A percentile compares a stretch with the other conserved stretches of the same genome.
Conservation (phyloP, 2,329 filamentous ascomycete species). For the Sporothrix protearum region DNA sequence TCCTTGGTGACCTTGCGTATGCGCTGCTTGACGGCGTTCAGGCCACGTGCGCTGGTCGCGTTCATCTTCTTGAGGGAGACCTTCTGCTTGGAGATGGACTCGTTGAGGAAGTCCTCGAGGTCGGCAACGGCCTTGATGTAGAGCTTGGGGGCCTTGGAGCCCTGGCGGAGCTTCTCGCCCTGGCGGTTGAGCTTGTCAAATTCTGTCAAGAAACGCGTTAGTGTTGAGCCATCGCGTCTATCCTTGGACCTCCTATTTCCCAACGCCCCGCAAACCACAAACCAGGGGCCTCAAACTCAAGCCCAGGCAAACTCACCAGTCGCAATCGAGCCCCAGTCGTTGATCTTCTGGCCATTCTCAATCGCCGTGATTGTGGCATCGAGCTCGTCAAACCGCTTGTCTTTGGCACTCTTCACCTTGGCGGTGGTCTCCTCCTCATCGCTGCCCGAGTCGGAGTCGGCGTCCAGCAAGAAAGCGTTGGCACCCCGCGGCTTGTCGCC, state of each 20-base stretch:
- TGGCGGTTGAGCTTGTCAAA: conserved; percentile 93
- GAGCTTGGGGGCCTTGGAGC: conserved; percentile 77
- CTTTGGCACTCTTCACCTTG: conserved; percentile 94
- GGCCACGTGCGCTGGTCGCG: conserved; percentile 84
- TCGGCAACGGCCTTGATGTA: conserved; percentile 94
- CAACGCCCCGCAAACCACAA: background rate
- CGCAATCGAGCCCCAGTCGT: conserved; percentile 92
- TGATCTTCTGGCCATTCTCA: conserved; percentile 96
- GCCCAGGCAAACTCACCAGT: conserved; percentile 60
- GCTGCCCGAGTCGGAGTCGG: conserved; percentile 64
- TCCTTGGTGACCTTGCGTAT: conserved; percentile 99
- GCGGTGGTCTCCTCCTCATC: conserved; percentile 79
- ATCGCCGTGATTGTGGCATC: conserved; percentile 86
- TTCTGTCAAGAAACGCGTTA: conserved; percentile 51
- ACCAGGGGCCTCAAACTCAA: background rate
- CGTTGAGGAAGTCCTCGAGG: conserved; percentile 89
- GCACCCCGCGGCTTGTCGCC: conserved; percentile 67
- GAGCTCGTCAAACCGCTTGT: conserved; percentile 93
- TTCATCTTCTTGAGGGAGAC: conserved; percentile 98
- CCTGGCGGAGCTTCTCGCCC: conserved; percentile 71
- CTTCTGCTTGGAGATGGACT: conserved; percentile 93
- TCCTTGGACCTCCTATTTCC: too few relatives aligned
- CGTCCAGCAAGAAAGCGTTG: conserved; percentile 76
- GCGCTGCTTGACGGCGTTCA: conserved; percentile 96
- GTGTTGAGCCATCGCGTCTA: background rate